These are phyloP conservation scores for Asclepias syriaca DNA, from an alignment of 257 asterid species.

Conservation along the genomic window DNA sequence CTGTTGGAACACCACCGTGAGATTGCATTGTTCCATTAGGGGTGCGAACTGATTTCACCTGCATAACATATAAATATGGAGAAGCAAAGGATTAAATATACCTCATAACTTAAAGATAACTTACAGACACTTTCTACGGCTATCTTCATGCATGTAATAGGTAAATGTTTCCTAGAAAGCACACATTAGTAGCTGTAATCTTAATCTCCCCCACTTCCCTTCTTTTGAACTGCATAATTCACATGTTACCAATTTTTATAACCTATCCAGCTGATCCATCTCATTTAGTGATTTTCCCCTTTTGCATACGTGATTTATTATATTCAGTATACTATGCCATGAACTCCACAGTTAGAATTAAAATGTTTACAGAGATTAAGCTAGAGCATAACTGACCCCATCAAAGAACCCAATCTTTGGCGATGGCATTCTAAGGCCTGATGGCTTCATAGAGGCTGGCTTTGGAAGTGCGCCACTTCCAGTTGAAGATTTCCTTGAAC, in stretches of 20 bases:
- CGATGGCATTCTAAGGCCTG: conserved; percentile 90
- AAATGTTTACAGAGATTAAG: conserved; percentile 10
- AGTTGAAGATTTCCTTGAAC: conserved; percentile 35
- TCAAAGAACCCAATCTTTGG: conserved; percentile 94
- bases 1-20: conserved; percentile 30
- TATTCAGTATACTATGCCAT: background rate
- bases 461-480: conserved; percentile 28
- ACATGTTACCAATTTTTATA: background rate
- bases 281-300: background rate
- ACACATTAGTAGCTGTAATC: background rate
- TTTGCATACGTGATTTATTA: background rate
- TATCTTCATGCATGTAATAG: no score
- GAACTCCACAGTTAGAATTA: background rate
- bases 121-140: background rate
- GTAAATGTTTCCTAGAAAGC: background rate
- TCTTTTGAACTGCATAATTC: background rate
- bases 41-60: conserved; percentile 62
- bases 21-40: conserved; percentile 48
- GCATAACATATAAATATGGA: conserved; percentile 18
- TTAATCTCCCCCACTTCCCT: background rate
- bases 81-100: background rate
- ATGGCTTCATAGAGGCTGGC: conserved; percentile 58
- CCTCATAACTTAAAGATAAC: background rate
- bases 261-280: background rate
- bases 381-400: conserved; percentile 59